Conservation (phyloP, 169 alveolate genomes). For the Plasmodium coatneyi region DNA sequence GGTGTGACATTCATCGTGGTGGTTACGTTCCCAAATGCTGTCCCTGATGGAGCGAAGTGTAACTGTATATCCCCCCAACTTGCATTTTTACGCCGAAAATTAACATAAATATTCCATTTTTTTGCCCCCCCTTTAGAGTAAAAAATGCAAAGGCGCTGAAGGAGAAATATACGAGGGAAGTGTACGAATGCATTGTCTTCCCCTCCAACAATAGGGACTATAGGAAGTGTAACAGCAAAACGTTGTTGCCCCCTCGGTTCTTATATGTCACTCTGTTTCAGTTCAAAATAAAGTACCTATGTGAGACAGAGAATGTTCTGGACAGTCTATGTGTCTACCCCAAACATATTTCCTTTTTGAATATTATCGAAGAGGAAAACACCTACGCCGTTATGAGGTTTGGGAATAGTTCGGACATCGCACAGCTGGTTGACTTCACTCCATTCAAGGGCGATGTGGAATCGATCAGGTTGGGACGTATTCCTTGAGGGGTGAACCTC, state of each 20-base stretch:
- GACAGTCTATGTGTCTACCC: constrained; percentile 37
- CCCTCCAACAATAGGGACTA: constrained; percentile 74
- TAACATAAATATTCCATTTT: not conserved
- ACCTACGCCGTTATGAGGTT: constrained; percentile 25
- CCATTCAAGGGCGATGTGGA: constrained; percentile 57
- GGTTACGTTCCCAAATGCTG: not conserved
- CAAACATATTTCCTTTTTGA: constrained; percentile 42
- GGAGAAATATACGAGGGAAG: constrained; percentile 39
- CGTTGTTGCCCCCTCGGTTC: constrained; percentile 67
- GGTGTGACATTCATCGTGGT: not conserved
- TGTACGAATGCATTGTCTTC: constrained; percentile 58
- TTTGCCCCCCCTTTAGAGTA: constrained; percentile 9
- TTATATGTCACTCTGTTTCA: constrained; percentile 61
- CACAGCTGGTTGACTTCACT: constrained; percentile 71
- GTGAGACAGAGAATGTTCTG: constrained; percentile 43
- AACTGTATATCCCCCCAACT: not conserved
- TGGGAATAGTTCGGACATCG: constrained; percentile 34
- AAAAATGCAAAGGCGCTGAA: constrained; percentile 47
- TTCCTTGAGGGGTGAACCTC: not conserved
- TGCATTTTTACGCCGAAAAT: not conserved
- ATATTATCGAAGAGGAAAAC: constrained; percentile 53
- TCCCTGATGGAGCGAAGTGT: not conserved
- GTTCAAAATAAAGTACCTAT: constrained; percentile 57
- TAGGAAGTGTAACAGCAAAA: constrained; percentile 62
- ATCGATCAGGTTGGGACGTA: constrained; percentile 14